Conservation (phyloP, 2,329 filamentous ascomycete genomes). For the Colletotrichum phormii region DNA sequence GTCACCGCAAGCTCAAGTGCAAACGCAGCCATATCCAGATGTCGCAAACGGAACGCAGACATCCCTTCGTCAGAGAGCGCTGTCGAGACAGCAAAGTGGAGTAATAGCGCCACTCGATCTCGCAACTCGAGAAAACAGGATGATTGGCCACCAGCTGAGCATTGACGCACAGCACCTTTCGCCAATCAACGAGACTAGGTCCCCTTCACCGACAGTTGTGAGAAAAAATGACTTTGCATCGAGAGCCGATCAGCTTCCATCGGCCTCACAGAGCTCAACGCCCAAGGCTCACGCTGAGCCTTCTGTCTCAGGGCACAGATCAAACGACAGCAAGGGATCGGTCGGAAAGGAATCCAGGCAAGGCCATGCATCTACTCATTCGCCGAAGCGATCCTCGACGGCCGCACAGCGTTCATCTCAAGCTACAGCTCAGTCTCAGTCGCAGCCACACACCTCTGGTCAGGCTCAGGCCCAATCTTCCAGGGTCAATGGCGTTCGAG, state of each 20-base stretch:
- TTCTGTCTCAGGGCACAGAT: conserved; percentile 1
- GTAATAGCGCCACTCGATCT: conserved; percentile 68
- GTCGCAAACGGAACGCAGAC: conserved; percentile 46
- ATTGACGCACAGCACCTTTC: conserved; percentile 69
- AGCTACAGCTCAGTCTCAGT: conserved; percentile 43
- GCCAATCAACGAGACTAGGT: conserved; percentile 79
- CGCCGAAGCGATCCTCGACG: conserved; percentile 37
- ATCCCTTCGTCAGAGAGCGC: conserved; percentile 49
- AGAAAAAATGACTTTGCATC: conserved; percentile 52
- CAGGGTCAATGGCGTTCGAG: conserved; percentile 55
- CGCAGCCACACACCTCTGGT: conserved; percentile 18
- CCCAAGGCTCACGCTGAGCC: conserved; percentile 28
- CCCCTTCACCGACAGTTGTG: conserved; percentile 73
- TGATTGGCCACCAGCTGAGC: conserved; percentile 46
- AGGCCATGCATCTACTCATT: conserved; percentile 36
- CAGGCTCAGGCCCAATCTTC: conserved; percentile 43
- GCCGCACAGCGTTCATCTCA: conserved; percentile 19
- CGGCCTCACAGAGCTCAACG: conserved; percentile 28
- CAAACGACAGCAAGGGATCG: conserved; percentile 18
- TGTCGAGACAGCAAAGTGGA: conserved; percentile 58
- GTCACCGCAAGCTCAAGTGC: conserved; percentile 20
- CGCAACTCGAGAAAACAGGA: conserved; percentile 58
- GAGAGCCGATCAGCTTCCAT: conserved; percentile 22
- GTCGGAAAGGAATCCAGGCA: conserved; percentile 45
- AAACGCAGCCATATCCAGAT: conserved; percentile 36